phyloP scores from a whole-genome alignment of 2,329 filamentous ascomycete genomes.

The Fusarium torreyae region DNA sequence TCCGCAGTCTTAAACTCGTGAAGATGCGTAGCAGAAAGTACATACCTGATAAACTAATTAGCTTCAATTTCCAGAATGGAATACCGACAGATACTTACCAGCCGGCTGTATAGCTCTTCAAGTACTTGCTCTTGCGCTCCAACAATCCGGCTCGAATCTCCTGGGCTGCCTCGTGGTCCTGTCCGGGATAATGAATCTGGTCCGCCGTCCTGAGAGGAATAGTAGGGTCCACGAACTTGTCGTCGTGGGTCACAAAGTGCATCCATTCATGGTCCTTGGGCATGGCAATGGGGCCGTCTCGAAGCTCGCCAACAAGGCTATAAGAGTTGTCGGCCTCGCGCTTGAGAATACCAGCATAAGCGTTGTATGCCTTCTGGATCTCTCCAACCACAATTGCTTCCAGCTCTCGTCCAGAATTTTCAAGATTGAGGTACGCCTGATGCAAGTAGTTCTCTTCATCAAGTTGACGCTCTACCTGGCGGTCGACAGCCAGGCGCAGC shows the following conservation, averaged over 20 bases:
- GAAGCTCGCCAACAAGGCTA: slow-evolving; percentile 83
- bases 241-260: slow-evolving; percentile 82
- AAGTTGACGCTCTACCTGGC: slow-evolving; percentile 91
- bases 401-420: slow-evolving; percentile 92
- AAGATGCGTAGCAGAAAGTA: slow-evolving; percentile 94
- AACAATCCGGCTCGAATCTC: slow-evolving; percentile 93
- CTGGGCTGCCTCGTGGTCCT: slow-evolving; percentile 83
- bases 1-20: slow-evolving; percentile 99
- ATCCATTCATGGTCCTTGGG: slow-evolving; percentile 95
- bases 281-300: slow-evolving; percentile 89
- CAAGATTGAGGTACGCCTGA: slow-evolving; percentile 94
- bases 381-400: slow-evolving; percentile 97
- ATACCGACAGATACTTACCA: slow-evolving; percentile 72
- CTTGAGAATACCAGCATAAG: slow-evolving; percentile 91
- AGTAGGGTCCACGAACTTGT: slow-evolving; percentile 89
- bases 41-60: slow-evolving; percentile 76
- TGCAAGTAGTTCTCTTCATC: slow-evolving; percentile 98
- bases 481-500: slow-evolving; percentile 86
- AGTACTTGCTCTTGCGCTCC: slow-evolving; percentile 98
- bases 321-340: slow-evolving; percentile 89
- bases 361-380: slow-evolving; percentile 98
- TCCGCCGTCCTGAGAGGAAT: slow-evolving; percentile 83
- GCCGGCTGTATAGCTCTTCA: slow-evolving; percentile 96
- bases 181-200: slow-evolving; percentile 92
- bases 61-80: background rate